Evolutionary conservation across 1,139 yeast species (phyloP).

Genomic region (Zhuliangozyma blackwelliae): DNA sequence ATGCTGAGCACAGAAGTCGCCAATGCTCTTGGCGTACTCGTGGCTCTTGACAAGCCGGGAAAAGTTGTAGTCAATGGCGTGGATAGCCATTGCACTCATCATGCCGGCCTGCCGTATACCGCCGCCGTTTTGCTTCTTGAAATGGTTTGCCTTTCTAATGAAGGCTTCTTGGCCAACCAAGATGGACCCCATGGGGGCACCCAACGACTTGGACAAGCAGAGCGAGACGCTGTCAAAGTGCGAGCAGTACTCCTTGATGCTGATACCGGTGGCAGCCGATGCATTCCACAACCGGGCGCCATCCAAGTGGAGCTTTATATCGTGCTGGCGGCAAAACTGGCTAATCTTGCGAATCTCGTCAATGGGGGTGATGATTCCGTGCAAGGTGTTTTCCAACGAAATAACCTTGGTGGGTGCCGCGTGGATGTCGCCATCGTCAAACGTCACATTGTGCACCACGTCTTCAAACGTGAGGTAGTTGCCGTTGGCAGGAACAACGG

Average conservation of each 20-base stretch:
- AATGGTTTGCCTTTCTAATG: slow-evolving; percentile 42
- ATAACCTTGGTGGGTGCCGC: slow-evolving; percentile 46
- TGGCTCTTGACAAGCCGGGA: slow-evolving; percentile 45
- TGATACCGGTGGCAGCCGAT: slow-evolving; percentile 35
- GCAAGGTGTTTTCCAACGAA: slow-evolving; percentile 43
- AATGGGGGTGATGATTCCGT: slow-evolving; percentile 41
- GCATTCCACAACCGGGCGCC: slow-evolving; percentile 51
- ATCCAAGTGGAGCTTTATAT: slow-evolving; percentile 38
- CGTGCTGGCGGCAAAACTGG: slow-evolving; percentile 30
- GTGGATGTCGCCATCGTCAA: slow-evolving; percentile 47
- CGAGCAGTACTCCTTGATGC: slow-evolving; percentile 34
- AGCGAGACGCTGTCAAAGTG: slow-evolving; percentile 43
- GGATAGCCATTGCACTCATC: slow-evolving; percentile 37
- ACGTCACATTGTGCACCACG: slow-evolving; percentile 33
- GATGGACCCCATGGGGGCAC: slow-evolving; percentile 46
- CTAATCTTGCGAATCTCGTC: slow-evolving; percentile 39
- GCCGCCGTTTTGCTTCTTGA: slow-evolving; percentile 46
- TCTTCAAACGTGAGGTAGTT: slow-evolving; percentile 36
- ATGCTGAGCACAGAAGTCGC: slow-evolving; percentile 33
- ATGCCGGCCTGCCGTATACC: slow-evolving; percentile 47
- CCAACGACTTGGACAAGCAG: slow-evolving; percentile 43
- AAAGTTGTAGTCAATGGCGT: slow-evolving; percentile 38
- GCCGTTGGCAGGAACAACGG: slow-evolving; percentile 37
- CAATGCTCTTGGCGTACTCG: slow-evolving; percentile 50
- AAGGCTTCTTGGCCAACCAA: slow-evolving; percentile 31